Conservation (phyloP, 148 eudicot species). For the Cornus controversa region DNA sequence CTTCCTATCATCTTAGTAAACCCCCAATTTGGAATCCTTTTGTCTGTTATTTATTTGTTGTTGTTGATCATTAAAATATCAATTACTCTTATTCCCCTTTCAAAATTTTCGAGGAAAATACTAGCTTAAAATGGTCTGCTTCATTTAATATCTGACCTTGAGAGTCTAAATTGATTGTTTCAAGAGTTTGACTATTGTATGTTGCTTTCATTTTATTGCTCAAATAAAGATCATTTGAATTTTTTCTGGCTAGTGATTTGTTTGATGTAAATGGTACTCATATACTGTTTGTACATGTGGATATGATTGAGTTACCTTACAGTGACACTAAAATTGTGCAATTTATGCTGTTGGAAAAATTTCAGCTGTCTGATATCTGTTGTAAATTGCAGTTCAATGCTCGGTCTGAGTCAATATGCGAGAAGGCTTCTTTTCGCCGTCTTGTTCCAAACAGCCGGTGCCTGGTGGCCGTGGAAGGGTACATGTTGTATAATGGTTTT, state of each 20-base stretch:
- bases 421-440: conserved; percentile 94
- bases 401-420: conserved; percentile 74
- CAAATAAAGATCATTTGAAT: no score
- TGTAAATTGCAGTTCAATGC: conserved; percentile 74
- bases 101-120: neutral
- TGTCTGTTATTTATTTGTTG: neutral
- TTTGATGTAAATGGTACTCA: neutral
- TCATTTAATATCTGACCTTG: neutral
- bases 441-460: conserved; percentile 87
- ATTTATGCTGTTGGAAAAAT: neutral
- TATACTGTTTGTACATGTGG: neutral
- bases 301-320: neutral
- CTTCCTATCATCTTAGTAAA: neutral
- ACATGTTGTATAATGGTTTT: conserved; percentile 12
- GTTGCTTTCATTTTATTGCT: neutral
- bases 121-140: neutral
- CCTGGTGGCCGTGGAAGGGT: conserved; percentile 91
- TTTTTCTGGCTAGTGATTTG: neutral
- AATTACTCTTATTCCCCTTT: no score
- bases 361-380: neutral
- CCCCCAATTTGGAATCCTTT: neutral
- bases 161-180: no score
- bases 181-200: neutral
- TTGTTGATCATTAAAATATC: no score
- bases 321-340: neutral